Base-by-base conservation (phyloP, 305 asterid species). In the Fraxinus ornus region DNA sequence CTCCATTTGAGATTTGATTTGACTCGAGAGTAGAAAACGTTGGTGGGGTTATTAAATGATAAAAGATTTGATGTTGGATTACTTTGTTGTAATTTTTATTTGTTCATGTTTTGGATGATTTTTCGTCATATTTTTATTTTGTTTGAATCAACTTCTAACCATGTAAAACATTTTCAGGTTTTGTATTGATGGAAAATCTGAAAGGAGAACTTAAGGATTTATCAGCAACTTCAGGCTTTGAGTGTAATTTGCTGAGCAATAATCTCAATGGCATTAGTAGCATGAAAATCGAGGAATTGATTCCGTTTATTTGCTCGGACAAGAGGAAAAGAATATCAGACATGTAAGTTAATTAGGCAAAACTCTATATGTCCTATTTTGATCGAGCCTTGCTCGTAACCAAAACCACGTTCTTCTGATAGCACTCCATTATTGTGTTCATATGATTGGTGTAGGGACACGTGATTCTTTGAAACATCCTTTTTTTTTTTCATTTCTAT, bases 201-300 rank as follows among this genome's bases (percentile, higher is more conserved):
- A 87, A 89, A 81, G 90, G 78, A 47, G 88, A 87, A 81, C 84
- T 92, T 7, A 83, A 87, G 85, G 90, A 87, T 26, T 72, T 84
- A 26, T 87, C 88, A 1, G 35, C 66, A 22, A 37, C 84, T 71
- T 85, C 92, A 10, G 80, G 78, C 78, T 83, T 81, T 1, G 80
- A 85, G 13, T 76, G 85, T 71, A 86, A 88, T 62, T 85, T 92
- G 83, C 30, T 81, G 85, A 88, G 88, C 21, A 77, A 82, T 86
- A 86, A 84, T 68, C 84, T 81, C 41, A 55, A 79, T 80, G 84
- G 80, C 52, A 80, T 85, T 79, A 85, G 82, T 19, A 84, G 47
- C 57, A 86, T 86, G 93, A 85, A 80, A 6, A n/a, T 88, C 72
- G 91, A 89, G 76, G 91, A 93, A 71, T 85, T 93, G 81, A 81